Base-by-base conservation (phyloP, 1,284 basidiomycete species). In the Leccinum brunneo-olivaceum region DNA sequence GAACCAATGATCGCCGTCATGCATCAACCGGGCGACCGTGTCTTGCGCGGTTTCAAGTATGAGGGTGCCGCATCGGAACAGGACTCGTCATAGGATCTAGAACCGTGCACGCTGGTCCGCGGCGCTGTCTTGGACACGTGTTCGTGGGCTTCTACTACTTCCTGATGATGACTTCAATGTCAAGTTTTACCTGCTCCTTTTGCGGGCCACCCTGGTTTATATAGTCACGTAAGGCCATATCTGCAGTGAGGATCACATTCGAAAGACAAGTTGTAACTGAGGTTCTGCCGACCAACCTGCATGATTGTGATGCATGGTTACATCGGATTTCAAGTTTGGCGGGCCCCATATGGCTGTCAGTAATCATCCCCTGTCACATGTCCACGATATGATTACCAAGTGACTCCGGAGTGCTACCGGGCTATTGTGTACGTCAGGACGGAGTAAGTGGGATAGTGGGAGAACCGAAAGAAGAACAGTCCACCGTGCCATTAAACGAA, bases 271-370 rank as follows among this genome's bases (percentile, higher is more conserved):
- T n/a, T n/a, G n/a, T n/a, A n/a, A n/a, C n/a, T n/a, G n/a, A n/a
- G n/a, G n/a, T n/a, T n/a, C n/a, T n/a, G n/a, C n/a, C n/a, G n/a
- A n/a, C n/a, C n/a, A n/a, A n/a, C n/a, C n/a, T n/a, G n/a, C n/a
- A n/a, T n/a, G n/a, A n/a, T n/a, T n/a, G n/a, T n/a, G n/a, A n/a
- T n/a, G n/a, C n/a, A n/a, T n/a, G n/a, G n/a, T n/a, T n/a, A 81
- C 24, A 70, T 84, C 48, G 80, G 75, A n/a, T 80, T 79, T 61
- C 65, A 74, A 15, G 77, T 82, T 64, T 84, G 81, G 78, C 53
- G 56, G 36, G 55, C 59, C 23, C 69, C 71, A n/a, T 52, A 71
- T 47, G 72, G 72, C 70, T 2, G 71, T 73, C 70, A 71, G 71
- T 15, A 59, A 61, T 43, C 72, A 70, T 51, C 61, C 81, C 30